These are phyloP conservation scores for Pneumocystis wakefieldiae DNA, from an alignment of 1,139 yeast genomes.

Conservation along the genomic window DNA sequence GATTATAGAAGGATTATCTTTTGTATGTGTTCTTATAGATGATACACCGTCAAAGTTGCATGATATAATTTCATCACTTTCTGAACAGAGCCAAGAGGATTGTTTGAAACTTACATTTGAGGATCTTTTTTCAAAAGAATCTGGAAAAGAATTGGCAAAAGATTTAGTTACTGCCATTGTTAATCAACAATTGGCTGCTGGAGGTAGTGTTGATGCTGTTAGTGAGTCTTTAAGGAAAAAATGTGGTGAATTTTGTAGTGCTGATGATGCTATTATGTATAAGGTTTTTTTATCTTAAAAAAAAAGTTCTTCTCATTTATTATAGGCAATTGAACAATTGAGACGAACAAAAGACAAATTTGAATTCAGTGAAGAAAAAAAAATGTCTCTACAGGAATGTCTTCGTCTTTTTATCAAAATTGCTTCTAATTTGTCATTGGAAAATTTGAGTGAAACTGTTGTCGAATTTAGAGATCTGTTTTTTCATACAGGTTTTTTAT, in stretches of 20 bases:
- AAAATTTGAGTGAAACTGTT: constrained; percentile 67
- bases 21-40: constrained; percentile 64
- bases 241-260: constrained; percentile 89
- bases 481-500: constrained; percentile 35
- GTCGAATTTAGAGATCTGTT: constrained; percentile 63
- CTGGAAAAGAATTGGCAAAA: constrained; percentile 56
- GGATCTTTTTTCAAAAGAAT: constrained; percentile 55
- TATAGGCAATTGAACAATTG: constrained; percentile 65
- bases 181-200: constrained; percentile 72
- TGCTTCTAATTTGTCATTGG: constrained; percentile 60
- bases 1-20: constrained; percentile 80
- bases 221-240: constrained; percentile 80
- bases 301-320: not conserved
- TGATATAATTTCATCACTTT: constrained; percentile 56
- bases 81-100: constrained; percentile 51
- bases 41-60: constrained; percentile 36
- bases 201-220: constrained; percentile 84
- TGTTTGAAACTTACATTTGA: constrained; percentile 53
- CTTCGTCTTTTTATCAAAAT: constrained; percentile 66
- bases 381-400: constrained; percentile 58
- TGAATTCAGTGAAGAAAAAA: constrained; percentile 51
- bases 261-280: constrained; percentile 84
- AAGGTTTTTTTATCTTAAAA: constrained; percentile 24
- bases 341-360: constrained; percentile 49
- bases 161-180: constrained; percentile 81